A percentile compares a stretch with the other conserved stretches of the same genome.
Conservation (phyloP, 305 asterid species). For the Caryopteris hybrid region DNA sequence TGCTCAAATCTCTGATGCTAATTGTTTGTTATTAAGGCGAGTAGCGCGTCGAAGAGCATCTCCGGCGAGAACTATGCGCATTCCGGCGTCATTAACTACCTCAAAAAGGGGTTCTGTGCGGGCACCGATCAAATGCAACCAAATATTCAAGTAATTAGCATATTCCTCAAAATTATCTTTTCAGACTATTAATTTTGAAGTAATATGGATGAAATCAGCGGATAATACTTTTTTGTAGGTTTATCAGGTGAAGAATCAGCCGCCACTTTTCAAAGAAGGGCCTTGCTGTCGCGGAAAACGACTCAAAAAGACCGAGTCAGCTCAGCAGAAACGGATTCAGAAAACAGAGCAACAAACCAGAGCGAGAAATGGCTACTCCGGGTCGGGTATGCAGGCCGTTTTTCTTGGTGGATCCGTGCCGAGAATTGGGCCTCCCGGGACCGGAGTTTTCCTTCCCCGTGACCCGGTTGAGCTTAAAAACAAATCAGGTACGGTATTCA, state of each 20-base stretch:
- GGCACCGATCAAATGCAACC: slow-evolving; percentile 16
- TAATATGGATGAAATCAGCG: neutral
- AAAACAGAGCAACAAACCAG: slow-evolving; percentile 31
- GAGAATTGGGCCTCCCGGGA: slow-evolving; percentile 43
- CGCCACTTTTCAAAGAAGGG: slow-evolving; percentile 19
- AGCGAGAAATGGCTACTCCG: slow-evolving; percentile 23
- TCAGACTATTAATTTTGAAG: neutral
- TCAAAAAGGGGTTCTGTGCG: slow-evolving; percentile 16
- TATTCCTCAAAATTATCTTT: neutral
- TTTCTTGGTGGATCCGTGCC: slow-evolving; percentile 62
- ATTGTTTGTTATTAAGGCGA: slow-evolving; percentile 6
- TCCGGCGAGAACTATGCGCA: slow-evolving; percentile 9
- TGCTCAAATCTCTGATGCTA: neutral
- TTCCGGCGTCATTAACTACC: neutral
- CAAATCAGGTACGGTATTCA: slow-evolving; percentile 43
- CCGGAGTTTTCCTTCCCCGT: slow-evolving; percentile 79
- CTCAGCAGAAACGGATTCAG: slow-evolving; percentile 27
- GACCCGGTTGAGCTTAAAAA: slow-evolving; percentile 31
- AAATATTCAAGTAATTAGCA: slow-evolving; percentile 26
- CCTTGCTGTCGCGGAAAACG: slow-evolving; percentile 26
- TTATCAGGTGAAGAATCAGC: slow-evolving; percentile 42
- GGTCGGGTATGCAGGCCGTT: slow-evolving; percentile 77
- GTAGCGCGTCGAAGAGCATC: neutral
- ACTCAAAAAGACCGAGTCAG: slow-evolving; percentile 28
- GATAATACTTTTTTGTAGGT: slow-evolving; percentile 19